A percentile compares a stretch with the other conserved stretches of the same genome.
These are phyloP conservation scores for Grigorovia yakushimaensis DNA, from an alignment of 805 yeast genomes.

Conservation along the genomic window DNA sequence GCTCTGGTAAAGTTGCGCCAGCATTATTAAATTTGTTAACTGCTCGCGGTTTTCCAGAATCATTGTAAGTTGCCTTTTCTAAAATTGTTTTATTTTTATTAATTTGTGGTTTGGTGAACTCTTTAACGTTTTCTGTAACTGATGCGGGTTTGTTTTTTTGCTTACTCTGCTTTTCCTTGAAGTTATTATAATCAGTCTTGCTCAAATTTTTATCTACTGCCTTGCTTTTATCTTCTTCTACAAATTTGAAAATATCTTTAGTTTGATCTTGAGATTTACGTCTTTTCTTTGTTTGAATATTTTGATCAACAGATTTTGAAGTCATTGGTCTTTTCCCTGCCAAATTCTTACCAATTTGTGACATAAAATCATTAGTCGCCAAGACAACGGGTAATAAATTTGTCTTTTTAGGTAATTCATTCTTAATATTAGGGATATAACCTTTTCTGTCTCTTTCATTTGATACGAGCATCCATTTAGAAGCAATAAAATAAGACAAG, in stretches of 20 bases:
- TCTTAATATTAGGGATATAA: not conserved
- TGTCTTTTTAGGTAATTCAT: conserved; percentile 4
- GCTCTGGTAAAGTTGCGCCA: conserved; percentile 27
- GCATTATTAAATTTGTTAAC: conserved; percentile 9
- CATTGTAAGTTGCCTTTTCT: too few relatives aligned
- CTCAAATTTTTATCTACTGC: too few relatives aligned
- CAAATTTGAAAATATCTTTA: conserved; percentile 2
- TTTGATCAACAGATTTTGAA: not conserved
- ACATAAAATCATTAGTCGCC: conserved; percentile 8
- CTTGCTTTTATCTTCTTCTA: not conserved
- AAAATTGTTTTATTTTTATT: too few relatives aligned
- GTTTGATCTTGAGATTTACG: not conserved
- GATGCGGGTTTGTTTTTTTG: too few relatives aligned
- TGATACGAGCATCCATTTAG: conserved; percentile 2
- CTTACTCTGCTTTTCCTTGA: too few relatives aligned
- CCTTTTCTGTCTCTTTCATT: conserved; percentile 1
- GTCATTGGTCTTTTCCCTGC: not conserved
- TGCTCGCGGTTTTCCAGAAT: not conserved
- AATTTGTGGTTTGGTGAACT: too few relatives aligned
- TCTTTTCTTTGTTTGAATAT: not conserved
- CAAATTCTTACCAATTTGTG: not conserved
- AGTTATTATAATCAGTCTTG: not conserved
- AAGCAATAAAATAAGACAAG: conserved; percentile 4
- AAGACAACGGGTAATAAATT: conserved; percentile 5
- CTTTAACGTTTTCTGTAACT: too few relatives aligned